Evolutionary conservation across 768 basidiomycete species (phyloP), one percentile per base, ranked within the genome.

Genomic region (Dacryopinax spathularia): DNA sequence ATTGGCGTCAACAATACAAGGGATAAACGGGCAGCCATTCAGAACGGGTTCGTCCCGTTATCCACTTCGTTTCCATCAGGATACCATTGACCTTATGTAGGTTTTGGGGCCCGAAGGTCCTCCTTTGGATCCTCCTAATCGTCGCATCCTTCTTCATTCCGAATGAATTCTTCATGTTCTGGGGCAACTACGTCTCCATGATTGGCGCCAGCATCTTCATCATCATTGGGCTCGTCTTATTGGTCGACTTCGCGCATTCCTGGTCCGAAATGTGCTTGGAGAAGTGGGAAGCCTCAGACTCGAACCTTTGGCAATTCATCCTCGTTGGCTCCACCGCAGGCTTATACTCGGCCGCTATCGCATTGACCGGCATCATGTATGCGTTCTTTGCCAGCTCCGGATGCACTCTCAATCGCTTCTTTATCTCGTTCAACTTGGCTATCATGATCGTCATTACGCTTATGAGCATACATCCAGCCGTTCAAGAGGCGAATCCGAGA

Each of bases 101-200:
- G 31, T 99, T 93, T 93, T 99, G 96, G 96, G 96, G 96, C 25
- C 95, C 93, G 1, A 99, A 99, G 72, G 85, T 90, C 60, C 80
- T 96, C 9, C 77, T 89, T 9, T 99, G 94, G 91, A 72, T 96
- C 34, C 69, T 91, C 66, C 82, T 99, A 64, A 78, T 92, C 56
- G 80, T 80, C 66, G 74, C 88, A 25, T 87, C 89, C 0, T 99
- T 98, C 80, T 86, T 94, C 74, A 95, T 98, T 70, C 96, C 95
- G 0, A 97, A 97, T 73, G 88, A 83, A 56, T 93, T 94, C 82
- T 98, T 98, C 78, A 93, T 98, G 77, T 90, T 96, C 73, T 98
- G 92, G 88, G 94, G 93, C 34, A 92, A 94, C 68, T 95, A 96
- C 70, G 75, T 91, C 65, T 82, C 94, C 25, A 81, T 96, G 41